Evolutionary conservation across 164 flowering plant genomes (phyloP), one percentile per base, ranked within the genome.

Genomic region (Dillenia suffruticosa): DNA sequence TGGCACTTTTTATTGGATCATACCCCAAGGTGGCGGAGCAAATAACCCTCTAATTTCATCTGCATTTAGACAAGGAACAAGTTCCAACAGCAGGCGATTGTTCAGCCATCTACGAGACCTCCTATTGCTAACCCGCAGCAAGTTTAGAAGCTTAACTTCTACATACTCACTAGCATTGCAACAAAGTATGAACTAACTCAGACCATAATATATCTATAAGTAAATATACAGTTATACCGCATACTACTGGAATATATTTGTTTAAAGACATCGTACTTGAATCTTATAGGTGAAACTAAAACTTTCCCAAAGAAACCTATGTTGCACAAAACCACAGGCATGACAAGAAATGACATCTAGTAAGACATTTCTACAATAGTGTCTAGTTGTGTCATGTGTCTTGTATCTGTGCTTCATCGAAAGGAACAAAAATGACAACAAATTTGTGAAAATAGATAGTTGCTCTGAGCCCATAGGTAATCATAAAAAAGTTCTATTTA

Each of bases 1-100:
- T 16, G 57, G 13, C 10, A 17, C 2, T 47, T 44, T 44, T 50
- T 43, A 10, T 44, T 45, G 40, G 26, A n/a, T 12, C 17, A 64
- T 85, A 92, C 98, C 98, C 90, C 90, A 90, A 16, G 98, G 98
- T 52, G 98, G 98, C 44, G 98, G 97, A 67, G 98, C 92, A 80
- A 93, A 93, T 65, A 93, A 77, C 67, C 98, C 97, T 64, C 94
- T 84, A 47, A 93, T 89, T 81, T 93, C 98, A 47, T 93, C 88
- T 47, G 74, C 96, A 77, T 84, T 74, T 65, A 93, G 67, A 13
- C 84, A 94, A 49, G 98, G 98, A 66, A 93, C 92, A 70, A 93
- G 98, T 68, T 93, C 98, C 82, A 93, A 81, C 74, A 93, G 70
- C 63, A 93, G 60, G 15, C 96, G 91, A 75, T 93, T 96, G 72